phyloP scores from a whole-genome alignment of 257 asterid species.

The Jaltomata sinuosa region DNA sequence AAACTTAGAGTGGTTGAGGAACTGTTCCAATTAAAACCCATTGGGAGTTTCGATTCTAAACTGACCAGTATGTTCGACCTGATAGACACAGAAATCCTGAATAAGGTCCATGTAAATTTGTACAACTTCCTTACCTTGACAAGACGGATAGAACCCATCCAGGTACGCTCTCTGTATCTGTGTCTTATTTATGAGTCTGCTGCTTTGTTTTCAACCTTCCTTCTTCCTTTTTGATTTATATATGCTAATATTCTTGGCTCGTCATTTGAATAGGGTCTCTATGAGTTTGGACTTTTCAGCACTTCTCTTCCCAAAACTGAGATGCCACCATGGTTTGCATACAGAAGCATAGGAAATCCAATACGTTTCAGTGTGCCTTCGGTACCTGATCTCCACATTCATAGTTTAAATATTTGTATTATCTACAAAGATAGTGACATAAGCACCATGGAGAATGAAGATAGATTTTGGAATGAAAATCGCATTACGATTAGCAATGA shows the following conservation, averaged over 20 bases:
- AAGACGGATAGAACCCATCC: background rate
- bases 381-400: background rate
- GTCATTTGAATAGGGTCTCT: background rate
- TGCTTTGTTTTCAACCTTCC: background rate
- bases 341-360: background rate
- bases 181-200: background rate
- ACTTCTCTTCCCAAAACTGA: background rate
- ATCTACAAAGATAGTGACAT: background rate
- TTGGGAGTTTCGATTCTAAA: background rate
- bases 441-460: background rate
- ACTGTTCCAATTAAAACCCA: background rate
- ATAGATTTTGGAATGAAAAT: background rate
- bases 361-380: background rate
- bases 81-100: background rate
- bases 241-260: background rate
- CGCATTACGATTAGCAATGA: background rate
- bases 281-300: constrained; percentile 6
- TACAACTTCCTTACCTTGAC: background rate
- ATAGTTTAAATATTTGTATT: background rate
- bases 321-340: background rate
- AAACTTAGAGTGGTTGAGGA: background rate
- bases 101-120: background rate
- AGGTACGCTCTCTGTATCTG: background rate
- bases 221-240: background rate
- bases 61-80: background rate